A percentile compares a stretch with the other conserved stretches of the same genome.
These are phyloP conservation scores for Rhazya stricta DNA, from an alignment of 257 asterid species.

Conservation along the genomic window DNA sequence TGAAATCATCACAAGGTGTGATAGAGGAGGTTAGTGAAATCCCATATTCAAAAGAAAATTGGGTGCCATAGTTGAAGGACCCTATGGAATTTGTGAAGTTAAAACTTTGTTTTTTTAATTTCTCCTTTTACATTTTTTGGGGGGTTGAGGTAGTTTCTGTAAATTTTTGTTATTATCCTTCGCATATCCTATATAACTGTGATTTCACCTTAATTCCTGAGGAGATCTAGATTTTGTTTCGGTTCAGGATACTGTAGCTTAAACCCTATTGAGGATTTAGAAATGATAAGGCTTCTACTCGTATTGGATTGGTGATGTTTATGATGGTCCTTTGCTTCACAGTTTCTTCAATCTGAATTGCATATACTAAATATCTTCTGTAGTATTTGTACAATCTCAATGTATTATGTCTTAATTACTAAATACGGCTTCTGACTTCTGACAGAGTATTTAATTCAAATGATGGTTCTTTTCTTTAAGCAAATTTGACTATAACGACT, in stretches of 20 bases:
- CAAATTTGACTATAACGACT: not conserved
- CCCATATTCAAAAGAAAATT: not conserved
- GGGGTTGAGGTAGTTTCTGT: not conserved
- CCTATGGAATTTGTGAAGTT: not conserved
- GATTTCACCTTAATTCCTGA: not conserved
- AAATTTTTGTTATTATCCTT: not conserved
- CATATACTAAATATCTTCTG: not conserved
- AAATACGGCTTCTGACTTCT: not conserved
- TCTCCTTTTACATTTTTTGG: not conserved
- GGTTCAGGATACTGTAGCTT: not conserved
- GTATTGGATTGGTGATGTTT: not conserved
- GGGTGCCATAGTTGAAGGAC: not conserved
- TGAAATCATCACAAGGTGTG: constrained; percentile 85
- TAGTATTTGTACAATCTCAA: not conserved
- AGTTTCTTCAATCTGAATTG: too few relatives aligned
- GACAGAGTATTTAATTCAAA: not conserved
- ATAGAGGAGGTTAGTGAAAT: constrained; percentile 29
- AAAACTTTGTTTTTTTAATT: not conserved
- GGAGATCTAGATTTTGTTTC: constrained; percentile 13
- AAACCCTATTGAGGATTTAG: not conserved
- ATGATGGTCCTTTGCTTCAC: not conserved
- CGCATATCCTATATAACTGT: not conserved
- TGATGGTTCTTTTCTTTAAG: not conserved
- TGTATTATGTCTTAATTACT: not conserved
- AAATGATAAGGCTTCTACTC: not conserved